Evolutionary conservation across 139 green algal species (phyloP), one percentile per base, ranked within the genome.

Genomic region (Volvox reticuliferus): DNA sequence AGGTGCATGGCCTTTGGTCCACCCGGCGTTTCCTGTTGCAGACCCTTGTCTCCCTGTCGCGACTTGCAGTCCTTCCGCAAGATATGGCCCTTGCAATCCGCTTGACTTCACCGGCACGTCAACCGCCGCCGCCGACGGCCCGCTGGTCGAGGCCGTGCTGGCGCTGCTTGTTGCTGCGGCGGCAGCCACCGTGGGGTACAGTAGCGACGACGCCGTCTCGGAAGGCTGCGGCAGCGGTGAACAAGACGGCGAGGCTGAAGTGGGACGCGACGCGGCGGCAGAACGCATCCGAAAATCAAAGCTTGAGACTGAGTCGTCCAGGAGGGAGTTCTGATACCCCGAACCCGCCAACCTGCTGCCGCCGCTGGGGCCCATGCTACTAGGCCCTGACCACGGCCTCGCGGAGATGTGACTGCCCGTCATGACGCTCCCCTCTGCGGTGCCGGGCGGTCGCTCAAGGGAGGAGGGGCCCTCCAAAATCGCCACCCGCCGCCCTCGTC

Each of bases 351-450:
- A 30, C 5, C 63, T 9, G 80, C 55, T 20, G 44, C 79, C 37
- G 22, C 55, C 14, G 50, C 79, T 26, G 22, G 55, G 28, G 1
- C 28, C 5, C n/a, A n/a, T 19, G 55, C 55, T 28, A 28, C 80
- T 86, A 17, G 50, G 80, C 13, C 83, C 83, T 37, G 83, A 88
- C 35, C 83, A 73, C 2, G 83, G 83, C 13, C 83, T 65, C 17
- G 83, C 83, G 16, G 67, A 73, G 68, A 89, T 89, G 69, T 89
- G 85, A 71, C 85, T 89, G 44, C 85, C 85, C 2, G 85, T 81
- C 69, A 89, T 0, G 28, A 89, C n/a, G 69, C 85, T 89, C n/a
- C 69, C 85, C 44, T 86, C 79, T 17, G 85, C 69, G 0, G 85
- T 89, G 13, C 85, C 44, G 28, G 85, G 85, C 85, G 85, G 85